Evolutionary conservation across 2,329 filamentous ascomycete genomes (phyloP).

Genomic region (Talaromyces albobiverticillius): DNA sequence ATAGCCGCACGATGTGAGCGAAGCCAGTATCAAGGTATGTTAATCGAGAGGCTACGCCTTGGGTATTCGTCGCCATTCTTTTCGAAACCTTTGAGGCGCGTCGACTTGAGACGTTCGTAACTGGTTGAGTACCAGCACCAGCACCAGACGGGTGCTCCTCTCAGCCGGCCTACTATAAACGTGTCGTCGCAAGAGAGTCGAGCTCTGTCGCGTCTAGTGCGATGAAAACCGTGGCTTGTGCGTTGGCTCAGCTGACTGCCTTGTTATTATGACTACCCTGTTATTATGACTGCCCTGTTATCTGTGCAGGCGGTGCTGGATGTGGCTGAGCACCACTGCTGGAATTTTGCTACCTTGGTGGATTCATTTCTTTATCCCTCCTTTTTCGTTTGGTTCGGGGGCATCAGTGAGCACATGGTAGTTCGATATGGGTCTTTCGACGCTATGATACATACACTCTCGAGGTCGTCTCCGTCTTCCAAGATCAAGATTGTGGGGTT

Average conservation of each 20-base stretch:
- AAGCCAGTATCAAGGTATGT: constrained; percentile 99
- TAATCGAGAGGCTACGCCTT: constrained; percentile 73
- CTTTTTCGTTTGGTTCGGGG: constrained; percentile 25
- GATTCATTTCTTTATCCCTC: constrained; percentile 21
- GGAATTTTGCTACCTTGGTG: constrained; percentile 25
- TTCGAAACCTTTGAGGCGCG: constrained; percentile 40
- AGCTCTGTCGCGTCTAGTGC: constrained; percentile 56
- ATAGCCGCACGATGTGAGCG: constrained; percentile 92
- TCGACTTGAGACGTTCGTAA: constrained; percentile 31
- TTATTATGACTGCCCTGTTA: constrained; percentile 37
- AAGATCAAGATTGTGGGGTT: neutral
- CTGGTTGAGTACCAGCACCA: constrained; percentile 25
- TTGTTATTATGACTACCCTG: no score
- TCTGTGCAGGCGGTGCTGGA: constrained; percentile 30
- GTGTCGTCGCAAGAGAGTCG: constrained; percentile 49
- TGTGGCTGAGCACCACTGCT: constrained; percentile 25
- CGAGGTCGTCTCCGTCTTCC: neutral
- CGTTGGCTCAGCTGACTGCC: constrained; percentile 62
- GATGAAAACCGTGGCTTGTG: constrained; percentile 34
- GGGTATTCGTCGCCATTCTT: constrained; percentile 68
- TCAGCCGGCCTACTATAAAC: constrained; percentile 15
- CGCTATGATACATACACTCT: neutral
- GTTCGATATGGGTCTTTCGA: constrained; percentile 17
- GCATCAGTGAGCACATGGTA: constrained; percentile 55
- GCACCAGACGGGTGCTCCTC: constrained; percentile 37